These are phyloP conservation scores for Calonectria ilicicola DNA, from an alignment of 2,329 filamentous ascomycete genomes.

Conservation along the genomic window DNA sequence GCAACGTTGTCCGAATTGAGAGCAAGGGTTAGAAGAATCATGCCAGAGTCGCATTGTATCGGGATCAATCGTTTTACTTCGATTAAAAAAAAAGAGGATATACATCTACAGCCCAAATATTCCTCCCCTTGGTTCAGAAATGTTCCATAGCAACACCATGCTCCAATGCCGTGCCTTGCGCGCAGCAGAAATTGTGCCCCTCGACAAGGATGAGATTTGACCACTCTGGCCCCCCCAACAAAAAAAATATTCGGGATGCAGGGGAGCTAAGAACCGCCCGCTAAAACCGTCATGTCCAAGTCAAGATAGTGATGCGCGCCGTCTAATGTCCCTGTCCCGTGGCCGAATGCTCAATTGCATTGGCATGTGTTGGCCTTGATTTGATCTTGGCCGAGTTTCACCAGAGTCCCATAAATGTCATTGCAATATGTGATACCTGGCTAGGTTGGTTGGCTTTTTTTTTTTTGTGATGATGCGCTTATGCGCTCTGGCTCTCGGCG, in stretches of 20 bases:
- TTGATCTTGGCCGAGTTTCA: conserved; percentile 25
- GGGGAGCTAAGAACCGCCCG: conserved; percentile 28
- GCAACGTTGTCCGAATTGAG: not conserved
- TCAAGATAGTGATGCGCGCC: conserved; percentile 26
- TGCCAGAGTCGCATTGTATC: conserved; percentile 12
- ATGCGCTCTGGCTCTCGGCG: conserved; percentile 38
- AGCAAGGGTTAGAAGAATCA: not conserved
- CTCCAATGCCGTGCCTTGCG: conserved; percentile 32
- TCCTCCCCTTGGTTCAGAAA: conserved; percentile 22
- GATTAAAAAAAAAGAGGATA: conserved; percentile 40
- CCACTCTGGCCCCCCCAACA: conserved; percentile 37
- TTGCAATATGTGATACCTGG: conserved; percentile 23
- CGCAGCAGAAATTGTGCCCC: conserved; percentile 30
- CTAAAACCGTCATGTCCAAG: conserved; percentile 40
- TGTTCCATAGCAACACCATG: conserved; percentile 37
- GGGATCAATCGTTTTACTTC: conserved; percentile 29
- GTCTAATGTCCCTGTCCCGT: conserved; percentile 37
- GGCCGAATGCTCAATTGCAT: conserved; percentile 42
- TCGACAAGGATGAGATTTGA: conserved; percentile 39
- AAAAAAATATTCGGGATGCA: conserved; percentile 38
- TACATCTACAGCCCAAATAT: conserved; percentile 38
- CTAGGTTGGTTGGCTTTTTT: conserved; percentile 3
- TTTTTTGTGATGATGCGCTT: conserved; percentile 33
- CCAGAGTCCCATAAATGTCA: conserved; percentile 30
- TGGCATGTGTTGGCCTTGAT: conserved; percentile 12